Evolutionary conservation across 2,329 filamentous ascomycete genomes (phyloP).

Genomic region (Phoma sp.): DNA sequence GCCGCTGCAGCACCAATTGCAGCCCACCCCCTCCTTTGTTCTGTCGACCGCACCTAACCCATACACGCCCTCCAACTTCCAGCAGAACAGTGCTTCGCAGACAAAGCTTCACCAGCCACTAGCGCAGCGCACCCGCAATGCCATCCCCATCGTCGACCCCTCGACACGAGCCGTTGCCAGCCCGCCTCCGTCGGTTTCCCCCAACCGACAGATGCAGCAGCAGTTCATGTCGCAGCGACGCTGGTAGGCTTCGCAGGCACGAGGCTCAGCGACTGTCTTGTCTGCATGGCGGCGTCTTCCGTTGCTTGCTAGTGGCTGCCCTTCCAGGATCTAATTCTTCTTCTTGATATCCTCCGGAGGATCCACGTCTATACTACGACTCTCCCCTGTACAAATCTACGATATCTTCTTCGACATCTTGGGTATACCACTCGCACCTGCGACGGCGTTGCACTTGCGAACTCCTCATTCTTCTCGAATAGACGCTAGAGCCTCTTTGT

Average conservation of each 20-base stretch:
- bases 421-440: constrained; percentile 51
- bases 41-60: constrained; percentile 70
- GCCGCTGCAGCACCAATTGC: constrained; percentile 82
- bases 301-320: constrained; percentile 52
- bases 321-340: constrained; percentile 46
- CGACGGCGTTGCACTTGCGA: constrained; percentile 52
- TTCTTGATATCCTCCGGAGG: constrained; percentile 50
- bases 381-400: constrained; percentile 53
- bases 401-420: constrained; percentile 51
- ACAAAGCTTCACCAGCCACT: constrained; percentile 91
- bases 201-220: constrained; percentile 67
- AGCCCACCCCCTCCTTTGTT: constrained; percentile 73
- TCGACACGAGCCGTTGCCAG: constrained; percentile 89
- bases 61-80: constrained; percentile 67
- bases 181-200: constrained; percentile 77
- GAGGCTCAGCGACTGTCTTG: constrained; percentile 42
- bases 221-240: constrained; percentile 56
- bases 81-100: constrained; percentile 60
- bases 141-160: constrained; percentile 97
- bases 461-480: constrained; percentile 46
- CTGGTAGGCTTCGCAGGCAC: constrained; percentile 53
- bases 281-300: constrained; percentile 46
- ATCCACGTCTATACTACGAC: constrained; percentile 50
- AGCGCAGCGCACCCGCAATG: constrained; percentile 87
- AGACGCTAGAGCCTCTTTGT: constrained; percentile 50